Conservation (phyloP, 2,329 filamentous ascomycete species). For the Ceratocystis harringtonii region DNA sequence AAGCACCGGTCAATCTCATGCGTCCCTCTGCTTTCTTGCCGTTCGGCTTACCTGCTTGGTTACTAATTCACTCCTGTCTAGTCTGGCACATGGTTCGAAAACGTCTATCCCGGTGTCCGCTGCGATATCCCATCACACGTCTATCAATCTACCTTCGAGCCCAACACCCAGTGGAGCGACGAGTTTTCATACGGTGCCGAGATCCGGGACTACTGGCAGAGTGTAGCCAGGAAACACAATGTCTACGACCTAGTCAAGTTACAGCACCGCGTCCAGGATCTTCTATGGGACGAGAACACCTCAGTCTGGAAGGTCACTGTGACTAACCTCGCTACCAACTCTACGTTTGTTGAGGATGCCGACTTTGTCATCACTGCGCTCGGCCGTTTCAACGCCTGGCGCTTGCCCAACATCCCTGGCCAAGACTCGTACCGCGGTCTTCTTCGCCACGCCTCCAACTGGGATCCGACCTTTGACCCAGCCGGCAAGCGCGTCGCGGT, state of each 20-base stretch:
- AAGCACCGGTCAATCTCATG: conserved; percentile 13
- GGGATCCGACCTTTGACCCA: conserved; percentile 38
- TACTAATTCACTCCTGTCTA: not conserved
- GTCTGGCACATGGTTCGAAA: conserved; percentile 38
- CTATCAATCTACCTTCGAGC: conserved; percentile 50
- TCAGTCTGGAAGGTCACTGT: conserved; percentile 34
- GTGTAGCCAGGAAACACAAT: conserved; percentile 23
- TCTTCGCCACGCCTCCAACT: conserved; percentile 46
- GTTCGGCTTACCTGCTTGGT: not conserved
- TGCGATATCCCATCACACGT: conserved; percentile 57
- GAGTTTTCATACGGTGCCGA: conserved; percentile 52
- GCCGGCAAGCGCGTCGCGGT: conserved; percentile 38
- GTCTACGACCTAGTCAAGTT: conserved; percentile 45
- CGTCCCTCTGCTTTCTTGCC: not conserved
- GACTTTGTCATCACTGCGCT: conserved; percentile 50
- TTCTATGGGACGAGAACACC: conserved; percentile 38
- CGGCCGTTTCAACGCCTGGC: conserved; percentile 52
- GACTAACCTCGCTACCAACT: conserved; percentile 22
- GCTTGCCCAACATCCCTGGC: conserved; percentile 45
- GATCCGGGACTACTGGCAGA: conserved; percentile 48
- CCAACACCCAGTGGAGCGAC: conserved; percentile 54
- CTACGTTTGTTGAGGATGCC: conserved; percentile 31
- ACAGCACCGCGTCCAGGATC: conserved; percentile 38
- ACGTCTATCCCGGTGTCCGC: conserved; percentile 47
- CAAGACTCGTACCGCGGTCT: conserved; percentile 39